phyloP scores from a whole-genome alignment of 352 stramenopile genomes.

The Bremia lactucae region DNA sequence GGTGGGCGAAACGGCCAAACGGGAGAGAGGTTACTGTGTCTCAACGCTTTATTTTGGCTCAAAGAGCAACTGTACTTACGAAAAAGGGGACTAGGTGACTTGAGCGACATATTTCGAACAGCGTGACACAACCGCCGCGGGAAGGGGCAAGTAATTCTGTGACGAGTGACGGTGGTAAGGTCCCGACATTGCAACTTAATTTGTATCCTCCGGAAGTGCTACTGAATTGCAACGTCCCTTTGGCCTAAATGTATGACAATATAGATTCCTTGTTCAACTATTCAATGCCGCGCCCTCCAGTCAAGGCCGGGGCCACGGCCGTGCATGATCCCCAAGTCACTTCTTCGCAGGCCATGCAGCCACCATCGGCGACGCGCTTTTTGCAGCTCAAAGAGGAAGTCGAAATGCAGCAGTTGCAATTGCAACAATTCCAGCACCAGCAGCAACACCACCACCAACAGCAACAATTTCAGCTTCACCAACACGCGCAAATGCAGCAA shows the following conservation, averaged over 20 bases:
- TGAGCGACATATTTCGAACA: conserved; percentile 31
- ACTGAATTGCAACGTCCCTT: conserved; percentile 1
- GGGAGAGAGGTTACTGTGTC: conserved; percentile 10
- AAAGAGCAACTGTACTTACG: conserved; percentile 16
- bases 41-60: conserved; percentile 7
- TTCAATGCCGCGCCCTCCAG: conserved; percentile 20
- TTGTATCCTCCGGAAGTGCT: conserved; percentile 1
- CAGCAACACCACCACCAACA: conserved; percentile 1
- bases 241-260: conserved; percentile 7
- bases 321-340: conserved; percentile 10
- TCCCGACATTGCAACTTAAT: background rate
- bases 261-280: conserved; percentile 3
- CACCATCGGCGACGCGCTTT: conserved; percentile 10
- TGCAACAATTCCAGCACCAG: conserved; percentile 1
- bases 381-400: conserved; percentile 24
- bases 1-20: conserved; percentile 14
- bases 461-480: conserved; percentile 26
- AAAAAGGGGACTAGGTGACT: conserved; percentile 40
- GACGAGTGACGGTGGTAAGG: background rate
- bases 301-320: conserved; percentile 8
- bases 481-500: conserved; percentile 28
- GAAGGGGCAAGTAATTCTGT: conserved; percentile 11
- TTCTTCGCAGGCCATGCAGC: conserved; percentile 1
- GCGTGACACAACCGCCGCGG: conserved; percentile 21
- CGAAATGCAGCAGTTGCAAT: conserved; percentile 14